Evolutionary conservation across 345 rosid species (phyloP).

Genomic region (Pseudoturritis turrita): DNA sequence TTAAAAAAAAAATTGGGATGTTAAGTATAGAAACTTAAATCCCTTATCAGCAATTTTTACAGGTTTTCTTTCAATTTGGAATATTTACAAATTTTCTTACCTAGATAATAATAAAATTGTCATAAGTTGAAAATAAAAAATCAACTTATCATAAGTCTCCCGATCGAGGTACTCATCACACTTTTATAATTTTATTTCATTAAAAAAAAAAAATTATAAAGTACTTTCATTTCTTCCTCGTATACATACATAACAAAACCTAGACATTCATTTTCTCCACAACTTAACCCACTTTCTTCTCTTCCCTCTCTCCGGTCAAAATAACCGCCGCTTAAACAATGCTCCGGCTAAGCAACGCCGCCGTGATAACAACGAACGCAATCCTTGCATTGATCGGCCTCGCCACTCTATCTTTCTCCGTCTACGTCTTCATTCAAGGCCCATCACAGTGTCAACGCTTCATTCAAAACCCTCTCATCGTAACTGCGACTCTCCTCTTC

Average conservation of each 20-base stretch:
- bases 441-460: constrained; percentile 30
- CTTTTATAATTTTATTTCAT: neutral
- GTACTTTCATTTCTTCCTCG: neutral
- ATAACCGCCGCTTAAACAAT: constrained; percentile 11
- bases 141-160: neutral
- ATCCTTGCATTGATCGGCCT: constrained; percentile 29
- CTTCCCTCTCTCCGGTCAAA: neutral
- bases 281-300: neutral
- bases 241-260: neutral
- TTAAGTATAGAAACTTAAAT: too few species aligned
- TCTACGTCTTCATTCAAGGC: constrained; percentile 23
- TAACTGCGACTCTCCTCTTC: constrained; percentile 25
- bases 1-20: too few species aligned
- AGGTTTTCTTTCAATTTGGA: too few species aligned
- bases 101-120: neutral
- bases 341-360: constrained; percentile 34
- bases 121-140: neutral
- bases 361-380: constrained; percentile 29
- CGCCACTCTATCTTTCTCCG: constrained; percentile 21
- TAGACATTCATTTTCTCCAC: constrained; percentile 3
- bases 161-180: neutral
- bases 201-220: too few species aligned
- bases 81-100: neutral
- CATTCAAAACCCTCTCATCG: constrained; percentile 30
- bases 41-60: too few species aligned